phyloP scores from a whole-genome alignment of 345 rosid genomes.

The Punica granatum region DNA sequence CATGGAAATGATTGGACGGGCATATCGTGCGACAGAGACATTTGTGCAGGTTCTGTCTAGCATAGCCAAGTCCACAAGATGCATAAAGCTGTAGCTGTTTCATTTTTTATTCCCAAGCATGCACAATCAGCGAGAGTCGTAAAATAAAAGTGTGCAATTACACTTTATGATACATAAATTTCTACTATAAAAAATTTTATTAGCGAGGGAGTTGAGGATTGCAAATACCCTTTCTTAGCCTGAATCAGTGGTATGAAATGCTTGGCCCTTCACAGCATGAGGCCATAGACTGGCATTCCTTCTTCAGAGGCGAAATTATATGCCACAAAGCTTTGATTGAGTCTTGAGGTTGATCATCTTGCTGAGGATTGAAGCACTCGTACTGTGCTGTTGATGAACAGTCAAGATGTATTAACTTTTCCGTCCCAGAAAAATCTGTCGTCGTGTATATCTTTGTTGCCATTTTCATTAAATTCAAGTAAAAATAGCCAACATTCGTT shows the following conservation, averaged over 20 bases:
- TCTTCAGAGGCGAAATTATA: not conserved
- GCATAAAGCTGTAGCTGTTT: not conserved
- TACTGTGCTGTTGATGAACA: not conserved
- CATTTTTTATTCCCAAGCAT: not conserved
- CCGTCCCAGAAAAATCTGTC: too few species aligned
- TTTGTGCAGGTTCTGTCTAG: conserved; percentile 68
- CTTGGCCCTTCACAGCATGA: not conserved
- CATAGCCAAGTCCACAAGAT: not conserved
- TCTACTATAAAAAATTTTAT: too few species aligned
- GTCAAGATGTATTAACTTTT: too few species aligned
- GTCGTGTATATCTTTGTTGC: not conserved
- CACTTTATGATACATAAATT: not conserved
- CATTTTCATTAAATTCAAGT: not conserved
- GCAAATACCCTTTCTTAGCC: not conserved
- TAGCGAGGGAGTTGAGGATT: not conserved
- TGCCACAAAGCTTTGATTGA: not conserved
- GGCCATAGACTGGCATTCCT: not conserved
- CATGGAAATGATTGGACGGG: conserved; percentile 84
- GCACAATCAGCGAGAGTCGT: not conserved
- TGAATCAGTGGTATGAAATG: not conserved
- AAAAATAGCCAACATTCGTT: not conserved
- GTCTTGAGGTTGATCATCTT: not conserved
- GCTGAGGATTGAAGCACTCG: not conserved
- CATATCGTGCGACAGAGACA: conserved; percentile 86
- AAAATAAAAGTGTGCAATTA: not conserved